Conservation (phyloP, 2,329 filamentous ascomycete genomes). For the Graphium sp. region DNA sequence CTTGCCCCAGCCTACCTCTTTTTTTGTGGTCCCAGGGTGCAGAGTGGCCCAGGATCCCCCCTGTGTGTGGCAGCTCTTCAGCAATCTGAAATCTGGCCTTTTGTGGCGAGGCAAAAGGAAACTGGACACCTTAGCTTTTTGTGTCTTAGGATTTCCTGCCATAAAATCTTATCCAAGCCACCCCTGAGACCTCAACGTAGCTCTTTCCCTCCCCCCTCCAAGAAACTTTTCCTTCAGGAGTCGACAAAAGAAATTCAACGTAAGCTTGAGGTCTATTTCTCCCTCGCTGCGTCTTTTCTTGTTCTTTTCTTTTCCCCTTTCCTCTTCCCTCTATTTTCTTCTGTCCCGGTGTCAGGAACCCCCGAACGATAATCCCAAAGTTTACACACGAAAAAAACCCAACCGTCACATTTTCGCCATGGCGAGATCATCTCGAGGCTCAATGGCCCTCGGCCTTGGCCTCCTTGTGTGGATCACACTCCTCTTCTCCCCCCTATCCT, state of each 20-base stretch:
- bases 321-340: constrained; percentile 8
- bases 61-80: constrained; percentile 3
- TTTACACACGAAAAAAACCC: too few species aligned
- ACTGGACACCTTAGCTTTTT: constrained; percentile 24
- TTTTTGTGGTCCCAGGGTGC: not conserved
- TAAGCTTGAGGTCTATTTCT: constrained; percentile 15
- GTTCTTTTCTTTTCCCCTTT: constrained; percentile 9
- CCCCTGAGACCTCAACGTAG: constrained; percentile 2
- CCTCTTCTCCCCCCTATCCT: constrained; percentile 72
- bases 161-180: constrained; percentile 14
- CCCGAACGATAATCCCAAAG: too few species aligned
- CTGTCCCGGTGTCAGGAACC: too few species aligned
- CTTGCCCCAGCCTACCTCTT: too few species aligned
- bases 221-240: too few species aligned
- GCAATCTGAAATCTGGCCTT: constrained; percentile 30
- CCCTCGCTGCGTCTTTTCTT: constrained; percentile 10
- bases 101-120: constrained; percentile 3
- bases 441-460: constrained; percentile 67
- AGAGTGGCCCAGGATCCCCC: not conserved
- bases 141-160: constrained; percentile 12
- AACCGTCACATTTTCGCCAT: constrained; percentile 16
- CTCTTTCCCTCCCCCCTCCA: constrained; percentile 11
- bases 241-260: too few species aligned
- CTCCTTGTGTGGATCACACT: constrained; percentile 82
- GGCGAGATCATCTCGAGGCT: constrained; percentile 42